A percentile compares a stretch with the other conserved stretches of the same genome.
phyloP scores from a whole-genome alignment of 129 eudicot species.

The Flaveria ramosissima region DNA sequence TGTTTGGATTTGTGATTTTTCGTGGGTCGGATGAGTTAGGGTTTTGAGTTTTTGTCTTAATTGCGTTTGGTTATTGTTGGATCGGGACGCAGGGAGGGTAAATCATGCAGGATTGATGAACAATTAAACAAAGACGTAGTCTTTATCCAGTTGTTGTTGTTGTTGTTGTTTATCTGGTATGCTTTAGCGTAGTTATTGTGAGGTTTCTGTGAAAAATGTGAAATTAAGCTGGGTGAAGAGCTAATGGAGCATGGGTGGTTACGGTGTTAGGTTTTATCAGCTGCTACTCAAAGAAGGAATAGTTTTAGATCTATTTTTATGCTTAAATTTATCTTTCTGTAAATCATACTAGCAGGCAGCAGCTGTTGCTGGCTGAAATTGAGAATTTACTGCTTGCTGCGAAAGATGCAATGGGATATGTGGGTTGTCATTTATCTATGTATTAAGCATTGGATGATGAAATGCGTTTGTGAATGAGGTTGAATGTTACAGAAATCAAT shows the following conservation, averaged over 20 bases:
- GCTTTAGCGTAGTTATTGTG: not conserved
- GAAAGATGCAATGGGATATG: not conserved
- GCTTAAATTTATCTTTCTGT: no score
- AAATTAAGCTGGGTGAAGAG: slow-evolving; percentile 9
- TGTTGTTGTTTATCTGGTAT: not conserved
- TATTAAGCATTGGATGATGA: not conserved
- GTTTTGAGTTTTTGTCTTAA: slow-evolving; percentile 8
- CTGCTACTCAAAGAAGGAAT: not conserved
- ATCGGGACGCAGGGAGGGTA: slow-evolving; percentile 22
- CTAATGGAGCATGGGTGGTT: not conserved
- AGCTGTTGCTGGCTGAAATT: slow-evolving; percentile 13
- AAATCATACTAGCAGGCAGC: not conserved
- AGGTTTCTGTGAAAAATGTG: slow-evolving; percentile 9
- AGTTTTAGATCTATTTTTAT: no score
- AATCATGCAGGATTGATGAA: slow-evolving; percentile 9
- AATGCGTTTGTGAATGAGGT: slow-evolving; percentile 4
- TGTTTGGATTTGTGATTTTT: slow-evolving; percentile 2
- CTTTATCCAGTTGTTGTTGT: not conserved
- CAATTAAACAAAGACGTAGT: not conserved
- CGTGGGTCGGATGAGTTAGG: slow-evolving; percentile 18
- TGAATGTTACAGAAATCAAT: not conserved
- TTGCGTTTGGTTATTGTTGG: slow-evolving; percentile 6
- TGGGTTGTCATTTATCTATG: not conserved
- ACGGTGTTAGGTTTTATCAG: not conserved
- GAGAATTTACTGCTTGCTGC: not conserved